phyloP scores from a whole-genome alignment of 441 rosid species.

The Gossypium armourianum region DNA sequence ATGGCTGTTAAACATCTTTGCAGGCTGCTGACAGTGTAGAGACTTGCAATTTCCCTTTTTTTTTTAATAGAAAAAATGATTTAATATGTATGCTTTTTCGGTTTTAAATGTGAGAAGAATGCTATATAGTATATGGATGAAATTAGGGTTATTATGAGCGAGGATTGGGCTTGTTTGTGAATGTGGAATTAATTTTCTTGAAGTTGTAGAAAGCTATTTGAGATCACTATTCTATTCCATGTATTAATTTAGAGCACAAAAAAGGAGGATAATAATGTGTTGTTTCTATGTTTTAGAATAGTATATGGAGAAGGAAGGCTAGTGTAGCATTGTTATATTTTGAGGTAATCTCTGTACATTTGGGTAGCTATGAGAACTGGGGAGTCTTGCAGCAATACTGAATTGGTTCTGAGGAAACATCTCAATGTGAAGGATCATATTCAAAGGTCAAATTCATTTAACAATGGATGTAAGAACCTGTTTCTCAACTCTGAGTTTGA shows the following conservation, averaged over 20 bases:
- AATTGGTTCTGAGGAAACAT: not conserved
- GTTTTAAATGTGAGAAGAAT: not conserved
- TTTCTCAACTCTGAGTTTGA: constrained; percentile 5
- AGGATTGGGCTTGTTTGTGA: constrained; percentile 13
- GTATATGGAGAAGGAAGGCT: not conserved
- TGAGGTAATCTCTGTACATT: not conserved
- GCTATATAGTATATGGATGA: not conserved
- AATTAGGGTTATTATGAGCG: not conserved
- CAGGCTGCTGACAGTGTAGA: not conserved
- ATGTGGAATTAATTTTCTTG: constrained; percentile 4
- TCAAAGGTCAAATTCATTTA: not conserved
- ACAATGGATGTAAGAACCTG: not conserved
- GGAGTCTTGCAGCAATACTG: not conserved
- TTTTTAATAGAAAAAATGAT: not conserved
- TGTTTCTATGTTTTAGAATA: not conserved
- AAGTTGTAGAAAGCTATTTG: constrained; percentile 3
- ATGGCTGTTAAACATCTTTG: not conserved
- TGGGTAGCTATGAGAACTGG: not conserved
- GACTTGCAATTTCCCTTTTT: not conserved
- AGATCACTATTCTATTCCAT: not conserved
- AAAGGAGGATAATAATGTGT: not conserved
- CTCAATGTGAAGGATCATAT: not conserved
- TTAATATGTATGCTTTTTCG: not conserved
- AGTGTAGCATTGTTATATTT: not conserved
- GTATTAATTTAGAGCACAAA: not conserved